These are phyloP conservation scores for Pythium aquatile DNA, from an alignment of 352 stramenopile species.

Conservation along the genomic window DNA sequence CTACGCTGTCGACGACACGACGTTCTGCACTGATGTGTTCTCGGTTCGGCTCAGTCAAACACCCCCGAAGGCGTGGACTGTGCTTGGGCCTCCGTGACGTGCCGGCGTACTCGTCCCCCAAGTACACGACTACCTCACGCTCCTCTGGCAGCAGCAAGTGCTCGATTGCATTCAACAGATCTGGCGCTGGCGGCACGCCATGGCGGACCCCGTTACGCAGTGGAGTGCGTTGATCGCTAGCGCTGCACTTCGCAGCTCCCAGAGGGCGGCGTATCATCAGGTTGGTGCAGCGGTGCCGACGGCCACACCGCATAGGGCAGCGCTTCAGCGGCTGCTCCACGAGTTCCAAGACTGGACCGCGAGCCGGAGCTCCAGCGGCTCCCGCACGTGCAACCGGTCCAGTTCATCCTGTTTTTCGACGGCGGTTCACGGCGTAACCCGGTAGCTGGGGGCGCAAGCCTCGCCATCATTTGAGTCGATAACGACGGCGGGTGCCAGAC, in stretches of 20 bases:
- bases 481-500: not conserved
- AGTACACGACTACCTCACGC: not conserved
- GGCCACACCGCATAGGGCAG: not conserved
- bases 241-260: not conserved
- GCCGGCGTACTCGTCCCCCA: not conserved
- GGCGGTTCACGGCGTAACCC: no score
- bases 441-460: not conserved
- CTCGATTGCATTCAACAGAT: not conserved
- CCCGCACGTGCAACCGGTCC: no score
- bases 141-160: constrained; percentile 8
- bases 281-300: not conserved
- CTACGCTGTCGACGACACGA: not conserved
- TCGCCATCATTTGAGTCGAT: not conserved
- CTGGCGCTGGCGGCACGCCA: constrained; percentile 8
- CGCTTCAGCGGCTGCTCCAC: not conserved
- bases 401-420: not conserved
- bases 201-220: no score
- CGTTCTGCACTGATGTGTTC: not conserved
- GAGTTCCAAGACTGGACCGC: not conserved
- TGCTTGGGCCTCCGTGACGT: not conserved
- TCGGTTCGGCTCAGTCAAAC: not conserved
- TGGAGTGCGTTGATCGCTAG: not conserved
- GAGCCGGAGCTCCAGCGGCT: not conserved
- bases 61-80: not conserved
- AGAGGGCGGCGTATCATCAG: not conserved